Conservation (phyloP, 1,139 yeast genomes). For the Kazachstania sp. region DNA sequence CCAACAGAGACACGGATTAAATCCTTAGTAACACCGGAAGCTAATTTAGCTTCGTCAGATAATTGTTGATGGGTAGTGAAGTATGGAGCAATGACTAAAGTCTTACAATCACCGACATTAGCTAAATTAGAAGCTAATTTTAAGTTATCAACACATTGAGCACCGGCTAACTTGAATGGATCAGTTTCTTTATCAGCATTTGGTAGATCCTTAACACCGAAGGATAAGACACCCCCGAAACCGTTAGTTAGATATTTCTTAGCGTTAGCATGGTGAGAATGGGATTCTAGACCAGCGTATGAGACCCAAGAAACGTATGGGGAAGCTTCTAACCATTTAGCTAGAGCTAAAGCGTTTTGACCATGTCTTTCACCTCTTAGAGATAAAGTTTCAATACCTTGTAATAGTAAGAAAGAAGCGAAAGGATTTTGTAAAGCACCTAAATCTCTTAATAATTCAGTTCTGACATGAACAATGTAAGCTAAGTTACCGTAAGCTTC, state of each 20-base stretch:
- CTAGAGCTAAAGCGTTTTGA: constrained; percentile 72
- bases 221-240: constrained; percentile 79
- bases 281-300: constrained; percentile 82
- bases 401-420: constrained; percentile 73
- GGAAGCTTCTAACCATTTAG: constrained; percentile 63
- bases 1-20: constrained; percentile 85
- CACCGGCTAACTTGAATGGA: constrained; percentile 66
- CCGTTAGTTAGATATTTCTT: constrained; percentile 72
- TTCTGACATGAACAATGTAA: constrained; percentile 69
- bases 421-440: constrained; percentile 90
- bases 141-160: constrained; percentile 71
- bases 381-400: constrained; percentile 90
- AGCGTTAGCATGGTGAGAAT: constrained; percentile 72
- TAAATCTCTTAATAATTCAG: constrained; percentile 81
- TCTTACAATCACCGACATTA: constrained; percentile 92
- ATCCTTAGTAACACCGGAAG: constrained; percentile 81
- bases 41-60: constrained; percentile 64
- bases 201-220: constrained; percentile 69
- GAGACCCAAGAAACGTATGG: constrained; percentile 80
- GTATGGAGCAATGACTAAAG: constrained; percentile 91
- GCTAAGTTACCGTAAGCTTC: constrained; percentile 79
- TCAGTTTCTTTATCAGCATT: constrained; percentile 37
- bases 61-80: constrained; percentile 94
- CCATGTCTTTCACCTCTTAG: constrained; percentile 91
- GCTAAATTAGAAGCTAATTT: constrained; percentile 87